phyloP scores from a whole-genome alignment of 78 protist species.

The Emiliania huxleyi region DNA sequence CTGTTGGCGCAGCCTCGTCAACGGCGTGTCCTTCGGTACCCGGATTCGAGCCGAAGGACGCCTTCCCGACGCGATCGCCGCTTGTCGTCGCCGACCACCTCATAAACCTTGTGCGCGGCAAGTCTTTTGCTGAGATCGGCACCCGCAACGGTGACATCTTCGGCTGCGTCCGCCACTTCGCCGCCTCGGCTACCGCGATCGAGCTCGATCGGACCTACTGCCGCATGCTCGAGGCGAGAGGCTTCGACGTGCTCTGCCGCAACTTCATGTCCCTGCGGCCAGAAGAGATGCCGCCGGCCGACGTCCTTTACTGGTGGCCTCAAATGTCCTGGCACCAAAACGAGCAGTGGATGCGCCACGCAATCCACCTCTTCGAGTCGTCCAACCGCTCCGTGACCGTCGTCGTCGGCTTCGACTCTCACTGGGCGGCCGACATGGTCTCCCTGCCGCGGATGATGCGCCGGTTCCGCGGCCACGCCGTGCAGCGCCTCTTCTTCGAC shows the following conservation, averaged over 20 bases:
- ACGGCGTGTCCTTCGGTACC: too few relatives aligned
- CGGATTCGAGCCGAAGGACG: background rate
- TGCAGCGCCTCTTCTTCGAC: background rate
- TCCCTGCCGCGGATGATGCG: background rate
- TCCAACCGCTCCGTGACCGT: background rate
- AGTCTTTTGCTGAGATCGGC: background rate
- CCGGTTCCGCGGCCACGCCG: background rate
- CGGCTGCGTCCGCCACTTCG: background rate
- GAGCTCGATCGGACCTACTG: background rate
- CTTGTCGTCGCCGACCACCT: background rate
- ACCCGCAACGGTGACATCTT: background rate
- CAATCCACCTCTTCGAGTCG: background rate
- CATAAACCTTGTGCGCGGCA: background rate
- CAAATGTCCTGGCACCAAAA: background rate
- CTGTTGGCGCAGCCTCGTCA: too few relatives aligned
- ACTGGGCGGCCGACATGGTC: slow-evolving; percentile 9
- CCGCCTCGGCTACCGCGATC: background rate
- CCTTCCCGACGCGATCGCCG: background rate
- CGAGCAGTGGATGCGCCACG: background rate
- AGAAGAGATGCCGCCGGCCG: background rate
- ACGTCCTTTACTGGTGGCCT: background rate
- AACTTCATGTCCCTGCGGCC: background rate
- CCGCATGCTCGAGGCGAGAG: background rate
- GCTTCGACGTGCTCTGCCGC: background rate
- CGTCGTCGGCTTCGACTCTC: background rate